These are phyloP conservation scores for Eucalyptus virginea DNA, from an alignment of 345 rosid species.

Conservation along the genomic window DNA sequence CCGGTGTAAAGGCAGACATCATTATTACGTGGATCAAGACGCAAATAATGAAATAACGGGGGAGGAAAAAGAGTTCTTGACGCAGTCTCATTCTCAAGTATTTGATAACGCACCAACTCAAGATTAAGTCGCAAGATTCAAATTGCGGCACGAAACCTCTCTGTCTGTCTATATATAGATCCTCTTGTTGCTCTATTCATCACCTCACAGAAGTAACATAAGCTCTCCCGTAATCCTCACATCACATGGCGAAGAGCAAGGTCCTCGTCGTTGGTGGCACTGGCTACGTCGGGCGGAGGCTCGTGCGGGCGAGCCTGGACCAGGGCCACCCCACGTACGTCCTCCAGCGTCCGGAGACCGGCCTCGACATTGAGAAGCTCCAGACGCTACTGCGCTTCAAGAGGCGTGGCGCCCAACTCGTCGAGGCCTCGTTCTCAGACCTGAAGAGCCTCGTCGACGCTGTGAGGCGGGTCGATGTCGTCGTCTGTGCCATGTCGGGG, in stretches of 20 bases:
- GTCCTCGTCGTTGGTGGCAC: conserved; percentile 55
- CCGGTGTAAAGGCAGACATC: too few species aligned
- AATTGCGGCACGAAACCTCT: too few species aligned
- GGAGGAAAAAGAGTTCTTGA: not conserved
- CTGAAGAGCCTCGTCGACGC: conserved; percentile 36
- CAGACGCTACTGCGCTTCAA: conserved; percentile 35
- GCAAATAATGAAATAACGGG: too few species aligned
- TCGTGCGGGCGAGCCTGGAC: conserved; percentile 42
- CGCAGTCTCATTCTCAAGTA: not conserved
- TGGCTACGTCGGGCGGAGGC: conserved; percentile 43
- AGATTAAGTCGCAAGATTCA: too few species aligned
- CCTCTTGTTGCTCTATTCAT: not conserved
- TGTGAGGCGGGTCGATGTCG: conserved; percentile 40
- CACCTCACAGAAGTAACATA: not conserved
- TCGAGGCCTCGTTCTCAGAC: conserved; percentile 38
- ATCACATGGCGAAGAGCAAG: conserved; percentile 22
- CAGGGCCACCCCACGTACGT: conserved; percentile 42
- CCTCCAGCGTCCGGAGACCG: conserved; percentile 43
- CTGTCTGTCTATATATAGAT: not conserved
- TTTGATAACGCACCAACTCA: not conserved
- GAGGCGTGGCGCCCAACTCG: conserved; percentile 34
- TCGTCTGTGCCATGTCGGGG: conserved; percentile 52
- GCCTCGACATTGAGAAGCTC: conserved; percentile 52
- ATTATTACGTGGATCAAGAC: too few species aligned
- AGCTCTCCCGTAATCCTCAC: not conserved